Evolutionary conservation across 176 grass and related monocot genomes (phyloP), one percentile per base, ranked within the genome.

Genomic region (Ananas comosus): DNA sequence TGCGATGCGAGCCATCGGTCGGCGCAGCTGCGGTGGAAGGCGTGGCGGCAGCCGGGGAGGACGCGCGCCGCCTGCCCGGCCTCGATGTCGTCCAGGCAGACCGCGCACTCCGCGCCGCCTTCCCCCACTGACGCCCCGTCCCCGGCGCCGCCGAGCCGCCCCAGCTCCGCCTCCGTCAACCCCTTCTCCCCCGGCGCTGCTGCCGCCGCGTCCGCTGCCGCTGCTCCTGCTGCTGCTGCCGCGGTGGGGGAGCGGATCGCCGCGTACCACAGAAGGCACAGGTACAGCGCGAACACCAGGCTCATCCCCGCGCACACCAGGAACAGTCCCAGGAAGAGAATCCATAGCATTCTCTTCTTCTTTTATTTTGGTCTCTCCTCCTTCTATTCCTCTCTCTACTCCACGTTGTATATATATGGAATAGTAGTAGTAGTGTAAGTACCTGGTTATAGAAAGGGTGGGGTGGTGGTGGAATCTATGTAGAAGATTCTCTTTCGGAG

Each of bases 41-140:
- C 94, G 69, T 99, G 94, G 24, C 82, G 73, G 72, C 94, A 99
- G 1, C 81, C 87, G 0, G 94, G 86, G 12, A 99, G 89, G 68
- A 93, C 79, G 22, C 94, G 94, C 53, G 91, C 88, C 80, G 89
- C 80, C 54, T 58, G 54, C 16, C 54, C 54, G 16, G 54, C 54
- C 54, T 17, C 54, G 16, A 58, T 58, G 17, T 88, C 89, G 65
- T 84, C 80, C 50, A 53, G 72, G 66, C 64, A 50, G 79, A 99
- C 89, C 13, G 78, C 71, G 58, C 82, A 81, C 77, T 92, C 51
- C 88, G 83, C 51, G 65, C 78, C 16, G 61, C 52, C 51, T 58
- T 83, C 50, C 66, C 65, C n/a, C 22, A 11, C 29, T 47, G 70
- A 9, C 27, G 51, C 54, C 74, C 80, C 29, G 49, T 25, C 73